Evolutionary conservation across 2,329 filamentous ascomycete genomes (phyloP).

Genomic region (Aotearoamyces nothofagi): DNA sequence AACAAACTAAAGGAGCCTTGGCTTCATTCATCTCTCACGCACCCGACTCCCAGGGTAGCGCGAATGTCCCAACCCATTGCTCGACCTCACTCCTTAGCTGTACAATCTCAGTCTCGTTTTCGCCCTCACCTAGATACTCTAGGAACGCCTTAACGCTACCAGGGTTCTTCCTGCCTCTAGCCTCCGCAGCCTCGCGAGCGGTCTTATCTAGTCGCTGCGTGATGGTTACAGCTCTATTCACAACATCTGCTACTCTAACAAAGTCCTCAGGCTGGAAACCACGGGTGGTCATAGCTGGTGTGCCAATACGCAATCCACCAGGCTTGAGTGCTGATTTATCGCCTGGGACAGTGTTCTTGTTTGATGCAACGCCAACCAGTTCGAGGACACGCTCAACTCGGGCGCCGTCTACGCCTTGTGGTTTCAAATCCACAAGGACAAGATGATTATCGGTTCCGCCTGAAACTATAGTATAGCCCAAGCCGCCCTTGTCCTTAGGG

Average conservation of each 20-base stretch:
- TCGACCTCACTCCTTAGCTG: slow-evolving; percentile 61
- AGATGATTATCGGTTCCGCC: slow-evolving; percentile 97
- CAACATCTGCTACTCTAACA: slow-evolving; percentile 68
- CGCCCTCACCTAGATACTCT: slow-evolving; percentile 51
- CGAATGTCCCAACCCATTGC: slow-evolving; percentile 63
- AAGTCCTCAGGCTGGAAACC: slow-evolving; percentile 89
- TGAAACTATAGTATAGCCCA: slow-evolving; percentile 80
- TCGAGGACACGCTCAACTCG: slow-evolving; percentile 84
- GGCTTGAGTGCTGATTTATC: slow-evolving; percentile 89
- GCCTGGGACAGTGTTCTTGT: slow-evolving; percentile 97
- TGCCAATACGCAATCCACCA: slow-evolving; percentile 84
- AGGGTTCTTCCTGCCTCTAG: slow-evolving; percentile 49
- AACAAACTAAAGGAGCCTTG: no score
- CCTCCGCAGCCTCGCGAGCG: slow-evolving; percentile 52
- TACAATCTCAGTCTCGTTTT: slow-evolving; percentile 54
- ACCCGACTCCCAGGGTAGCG: slow-evolving; percentile 52
- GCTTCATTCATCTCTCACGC: slow-evolving; percentile 16
- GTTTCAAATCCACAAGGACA: slow-evolving; percentile 81
- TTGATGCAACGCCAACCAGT: slow-evolving; percentile 88
- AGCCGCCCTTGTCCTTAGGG: slow-evolving; percentile 55
- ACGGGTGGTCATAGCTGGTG: slow-evolving; percentile 92
- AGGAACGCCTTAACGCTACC: slow-evolving; percentile 52
- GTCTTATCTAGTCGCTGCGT: slow-evolving; percentile 62
- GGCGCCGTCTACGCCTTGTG: slow-evolving; percentile 73
- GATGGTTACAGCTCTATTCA: slow-evolving; percentile 70